These are phyloP conservation scores for Podospora pseudocomata DNA, from an alignment of 495 filamentous ascomycete species.

Conservation along the genomic window DNA sequence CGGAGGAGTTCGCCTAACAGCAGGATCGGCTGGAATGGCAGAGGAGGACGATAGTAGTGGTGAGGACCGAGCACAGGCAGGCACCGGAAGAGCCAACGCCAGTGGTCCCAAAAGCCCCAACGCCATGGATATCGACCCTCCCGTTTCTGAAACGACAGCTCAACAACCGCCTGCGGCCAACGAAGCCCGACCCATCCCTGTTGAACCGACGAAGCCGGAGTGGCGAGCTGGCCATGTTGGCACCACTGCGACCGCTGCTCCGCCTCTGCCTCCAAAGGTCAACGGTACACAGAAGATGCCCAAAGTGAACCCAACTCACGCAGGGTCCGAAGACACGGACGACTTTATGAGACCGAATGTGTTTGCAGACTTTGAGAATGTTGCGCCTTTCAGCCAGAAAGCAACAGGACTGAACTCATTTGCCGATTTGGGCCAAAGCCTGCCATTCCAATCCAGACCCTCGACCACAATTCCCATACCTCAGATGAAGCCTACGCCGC, in stretches of 20 bases:
- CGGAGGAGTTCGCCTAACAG: conserved; percentile 35
- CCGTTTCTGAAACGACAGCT: conserved; percentile 27
- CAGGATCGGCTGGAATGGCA: conserved; percentile 45
- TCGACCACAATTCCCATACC: conserved; percentile 43
- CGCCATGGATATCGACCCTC: conserved; percentile 56
- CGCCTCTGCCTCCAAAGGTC: conserved; percentile 16
- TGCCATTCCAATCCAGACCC: conserved; percentile 70
- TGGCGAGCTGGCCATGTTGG: conserved; percentile 46
- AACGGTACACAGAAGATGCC: conserved; percentile 17
- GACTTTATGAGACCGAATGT: conserved; percentile 45
- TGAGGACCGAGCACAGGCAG: conserved; percentile 28
- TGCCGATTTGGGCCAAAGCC: conserved; percentile 58
- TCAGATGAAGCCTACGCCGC: conserved; percentile 30
- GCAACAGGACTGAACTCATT: conserved; percentile 59
- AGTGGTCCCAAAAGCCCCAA: conserved; percentile 37
- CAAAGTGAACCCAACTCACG: conserved; percentile 22
- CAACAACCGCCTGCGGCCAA: conserved; percentile 22
- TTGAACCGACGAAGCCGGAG: conserved; percentile 48
- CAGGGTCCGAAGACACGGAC: conserved; percentile 43
- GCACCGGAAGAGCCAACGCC: conserved; percentile 12
- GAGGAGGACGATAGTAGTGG: conserved; percentile 43
- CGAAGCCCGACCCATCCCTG: conserved; percentile 41
- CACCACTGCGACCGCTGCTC: conserved; percentile 23
- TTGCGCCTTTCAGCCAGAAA: conserved; percentile 58
- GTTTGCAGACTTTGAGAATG: conserved; percentile 61